Base-by-base conservation (phyloP, 2,329 filamentous ascomycete species). In the Microsporum audouinii region DNA sequence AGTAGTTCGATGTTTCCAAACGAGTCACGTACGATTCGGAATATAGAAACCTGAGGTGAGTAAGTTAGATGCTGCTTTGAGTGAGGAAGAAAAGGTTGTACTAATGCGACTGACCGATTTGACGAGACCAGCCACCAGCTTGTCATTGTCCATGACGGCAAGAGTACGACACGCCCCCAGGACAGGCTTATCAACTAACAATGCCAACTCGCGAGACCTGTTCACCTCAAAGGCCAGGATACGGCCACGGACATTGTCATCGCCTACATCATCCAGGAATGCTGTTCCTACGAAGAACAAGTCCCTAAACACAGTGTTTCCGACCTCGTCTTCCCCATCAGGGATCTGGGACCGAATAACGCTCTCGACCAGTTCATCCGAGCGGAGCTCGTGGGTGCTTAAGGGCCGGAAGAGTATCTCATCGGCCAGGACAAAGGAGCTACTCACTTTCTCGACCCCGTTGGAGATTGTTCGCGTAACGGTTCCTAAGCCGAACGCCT, bases 201-300 rank as follows among this genome's bases (percentile, higher is more conserved):
- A 75, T 68, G 88, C 91, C 10, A 94, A 81, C 58, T 84, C 84
- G 57, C 88, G 83, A 59, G 89, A 83, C 61, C 83, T 83, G 34
- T 75, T 75, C 63, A 97, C 84, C 58, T 95, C 91, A 36, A 97
- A 83, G 0, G 97, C 81, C 1, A 97, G 71, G 12, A 99, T 88
- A 10, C 92, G 85, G 0, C 94, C 94, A 41, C 83, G 80, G n/a
- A 80, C 78, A 12, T 80, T 76, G 8, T 80, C 79, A 17, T 79
- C 74, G 2, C 75, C 75, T 7, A 82, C 78, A 6, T 84, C 83
- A 5, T 79, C 78, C 49, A 92, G 71, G 68, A 88, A 91, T 60
- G 88, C 88, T 0, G 94, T 97, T 5, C 94, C 94, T 5, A 97
- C 83, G n/a, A 97, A 78, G 69, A 97, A 97, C 47, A 91, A 81